Base-by-base conservation (phyloP, 495 filamentous ascomycete genomes). In the Diplogelasinospora grovesii region DNA sequence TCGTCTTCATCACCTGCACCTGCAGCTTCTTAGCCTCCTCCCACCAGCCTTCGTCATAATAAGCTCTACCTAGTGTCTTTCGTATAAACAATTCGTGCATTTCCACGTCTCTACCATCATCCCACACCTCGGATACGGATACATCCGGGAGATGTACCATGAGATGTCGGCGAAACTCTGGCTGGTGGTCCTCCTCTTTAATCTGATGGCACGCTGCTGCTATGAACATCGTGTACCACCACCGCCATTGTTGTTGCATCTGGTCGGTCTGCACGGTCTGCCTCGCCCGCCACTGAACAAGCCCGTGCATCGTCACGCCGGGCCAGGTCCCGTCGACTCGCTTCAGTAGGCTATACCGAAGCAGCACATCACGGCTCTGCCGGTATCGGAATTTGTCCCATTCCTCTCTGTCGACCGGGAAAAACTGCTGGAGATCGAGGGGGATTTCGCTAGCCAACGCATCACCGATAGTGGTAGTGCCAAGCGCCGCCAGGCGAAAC, bases 331-430 rank as follows among this genome's bases (percentile, higher is more conserved):
- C 46, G 11, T 48, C 33, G 6, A 39, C 44, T 22, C 43, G 53
- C 47, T 54, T 38, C 19, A 54, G 11, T 21, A 57, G 39, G 43
- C 27, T 52, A 29, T 57, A 57, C 8, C 53, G 53, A 31, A 54
- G 11, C 20, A 54, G 43, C 31, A 51, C 29, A 22, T 52, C 48
- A 31, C 43, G 29, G 44, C 44, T 46, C 36, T 54, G 39, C 35
- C 48, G 51, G 24, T 52, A 57, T 15, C 11, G 16, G 31, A 54
- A 57, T 41, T 37, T 42, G 26, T 54, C 54, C 54, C 54, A 57
- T 35, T 43, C 44, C 41, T 24, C 31, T 37, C 42, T 27, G 28
- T 50, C 15, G 13, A 36, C n/a, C 33, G 44, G 21, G 6, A 57
- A 34, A 43, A 43, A 45, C n/a, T 48, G 15, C 9, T 23, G 43